phyloP scores from a whole-genome alignment of 2,329 filamentous ascomycete species.

The Rhynchosporium graminicola region DNA sequence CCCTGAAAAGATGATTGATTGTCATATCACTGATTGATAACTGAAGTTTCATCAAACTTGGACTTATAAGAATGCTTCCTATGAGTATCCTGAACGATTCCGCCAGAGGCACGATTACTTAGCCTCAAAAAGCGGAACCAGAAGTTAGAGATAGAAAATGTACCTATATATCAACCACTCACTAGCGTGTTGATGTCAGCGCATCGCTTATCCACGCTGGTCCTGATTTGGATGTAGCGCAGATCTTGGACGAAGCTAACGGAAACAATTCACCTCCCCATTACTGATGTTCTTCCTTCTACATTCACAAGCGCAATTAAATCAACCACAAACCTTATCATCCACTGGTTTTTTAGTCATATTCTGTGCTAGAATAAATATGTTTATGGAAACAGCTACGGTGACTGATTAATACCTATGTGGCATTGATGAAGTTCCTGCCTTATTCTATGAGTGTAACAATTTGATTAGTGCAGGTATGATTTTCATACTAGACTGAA shows the following conservation, averaged over 20 bases:
- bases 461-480: not conserved
- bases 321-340: slow-evolving; percentile 21
- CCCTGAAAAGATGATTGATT: too few species aligned
- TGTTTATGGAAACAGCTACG: slow-evolving; percentile 21
- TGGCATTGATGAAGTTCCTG: slow-evolving; percentile 19
- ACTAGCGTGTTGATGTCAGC: not conserved
- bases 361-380: slow-evolving; percentile 37
- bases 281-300: slow-evolving; percentile 12
- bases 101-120: too few species aligned
- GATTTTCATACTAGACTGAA: not conserved
- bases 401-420: slow-evolving; percentile 21
- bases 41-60: too few species aligned
- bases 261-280: slow-evolving; percentile 1
- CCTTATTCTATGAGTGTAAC: slow-evolving; percentile 23
- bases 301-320: slow-evolving; percentile 19
- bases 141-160: too few species aligned
- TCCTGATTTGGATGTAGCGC: slow-evolving; percentile 2
- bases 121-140: too few species aligned
- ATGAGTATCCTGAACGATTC: too few species aligned
- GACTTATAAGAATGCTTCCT: too few species aligned
- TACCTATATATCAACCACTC: too few species aligned
- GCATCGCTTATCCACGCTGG: slow-evolving; percentile 11
- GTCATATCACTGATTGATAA: too few species aligned
- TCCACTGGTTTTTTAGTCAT: slow-evolving; percentile 37
- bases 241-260: not conserved